A percentile compares a stretch with the other conserved stretches of the same genome.
phyloP scores from a whole-genome alignment of 192 early-diverging fungal genomes.

The Coemansia furcata region DNA sequence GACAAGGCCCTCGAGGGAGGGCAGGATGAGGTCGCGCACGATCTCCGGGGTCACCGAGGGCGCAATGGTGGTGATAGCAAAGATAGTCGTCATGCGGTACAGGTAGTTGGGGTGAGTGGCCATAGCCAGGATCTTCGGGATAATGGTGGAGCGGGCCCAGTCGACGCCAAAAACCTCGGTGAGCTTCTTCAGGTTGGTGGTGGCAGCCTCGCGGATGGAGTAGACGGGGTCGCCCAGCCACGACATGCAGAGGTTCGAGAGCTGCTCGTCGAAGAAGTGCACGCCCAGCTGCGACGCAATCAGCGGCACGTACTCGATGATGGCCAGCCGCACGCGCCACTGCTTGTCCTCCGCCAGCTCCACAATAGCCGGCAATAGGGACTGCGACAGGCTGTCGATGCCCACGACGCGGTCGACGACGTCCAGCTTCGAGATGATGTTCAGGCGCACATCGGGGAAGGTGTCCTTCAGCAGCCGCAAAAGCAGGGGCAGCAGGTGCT shows the following conservation, averaged over 20 bases:
- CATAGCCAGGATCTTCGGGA: slow-evolving; percentile 92
- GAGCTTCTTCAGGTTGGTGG: slow-evolving; percentile 88
- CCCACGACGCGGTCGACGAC: slow-evolving; percentile 95
- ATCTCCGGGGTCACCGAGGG: slow-evolving; percentile 84
- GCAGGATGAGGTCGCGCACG: slow-evolving; percentile 84
- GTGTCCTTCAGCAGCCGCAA: slow-evolving; percentile 97
- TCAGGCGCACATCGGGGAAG: slow-evolving; percentile 94
- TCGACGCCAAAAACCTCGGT: slow-evolving; percentile 98
- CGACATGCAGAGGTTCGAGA: slow-evolving; percentile 92
- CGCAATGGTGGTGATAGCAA: slow-evolving; percentile 91
- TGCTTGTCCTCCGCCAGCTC: slow-evolving; percentile 99
- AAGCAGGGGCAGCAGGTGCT: slow-evolving; percentile 93
- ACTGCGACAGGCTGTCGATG: slow-evolving; percentile 95
- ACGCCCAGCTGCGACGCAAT: slow-evolving; percentile 95
- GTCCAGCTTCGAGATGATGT: slow-evolving; percentile 98
- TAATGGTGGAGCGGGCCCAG: slow-evolving; percentile 92
- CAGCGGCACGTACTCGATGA: slow-evolving; percentile 98
- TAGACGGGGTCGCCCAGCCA: slow-evolving; percentile 97
- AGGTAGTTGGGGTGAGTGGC: slow-evolving; percentile 91
- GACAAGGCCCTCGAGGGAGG: slow-evolving; percentile 78
- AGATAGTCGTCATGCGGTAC: slow-evolving; percentile 97
- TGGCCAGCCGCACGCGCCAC: slow-evolving; percentile 98
- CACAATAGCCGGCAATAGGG: slow-evolving; percentile 94
- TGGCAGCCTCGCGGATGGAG: slow-evolving; percentile 97
- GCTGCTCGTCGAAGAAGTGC: slow-evolving; percentile 96